These are phyloP conservation scores for Kodamaea anthophila DNA, from an alignment of 1,139 yeast genomes.

Conservation along the genomic window DNA sequence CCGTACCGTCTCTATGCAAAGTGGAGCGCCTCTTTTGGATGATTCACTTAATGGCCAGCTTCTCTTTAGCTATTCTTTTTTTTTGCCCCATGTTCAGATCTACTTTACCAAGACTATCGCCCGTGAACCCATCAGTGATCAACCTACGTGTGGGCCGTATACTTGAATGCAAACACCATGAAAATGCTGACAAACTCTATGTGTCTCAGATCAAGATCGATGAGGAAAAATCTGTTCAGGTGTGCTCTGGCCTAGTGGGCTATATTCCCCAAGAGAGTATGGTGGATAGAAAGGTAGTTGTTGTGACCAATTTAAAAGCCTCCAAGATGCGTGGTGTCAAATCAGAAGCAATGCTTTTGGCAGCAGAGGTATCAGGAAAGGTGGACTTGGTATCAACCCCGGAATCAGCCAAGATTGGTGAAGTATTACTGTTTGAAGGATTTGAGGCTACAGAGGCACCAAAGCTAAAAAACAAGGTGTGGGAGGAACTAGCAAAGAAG, in stretches of 20 bases:
- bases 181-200: slow-evolving; percentile 48
- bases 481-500: slow-evolving; percentile 25
- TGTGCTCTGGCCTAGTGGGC: slow-evolving; percentile 58
- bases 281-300: slow-evolving; percentile 77
- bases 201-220: slow-evolving; percentile 40
- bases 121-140: slow-evolving; percentile 19
- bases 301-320: slow-evolving; percentile 84
- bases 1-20: no score
- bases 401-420: slow-evolving; percentile 19
- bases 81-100: no score
- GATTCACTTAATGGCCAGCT: no score
- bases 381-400: slow-evolving; percentile 27
- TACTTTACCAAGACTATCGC: not conserved
- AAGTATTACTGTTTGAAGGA: slow-evolving; percentile 22
- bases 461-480: slow-evolving; percentile 27
- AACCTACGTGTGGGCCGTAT: slow-evolving; percentile 42
- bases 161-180: slow-evolving; percentile 36
- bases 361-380: slow-evolving; percentile 27
- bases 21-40: no score
- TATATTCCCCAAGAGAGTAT: slow-evolving; percentile 73
- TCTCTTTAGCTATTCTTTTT: no score
- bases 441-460: slow-evolving; percentile 16
- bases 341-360: slow-evolving; percentile 56
- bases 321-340: slow-evolving; percentile 86
- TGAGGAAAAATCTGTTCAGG: slow-evolving; percentile 26